phyloP scores from a whole-genome alignment of 768 basidiomycete species.

The Mycena belliarum region DNA sequence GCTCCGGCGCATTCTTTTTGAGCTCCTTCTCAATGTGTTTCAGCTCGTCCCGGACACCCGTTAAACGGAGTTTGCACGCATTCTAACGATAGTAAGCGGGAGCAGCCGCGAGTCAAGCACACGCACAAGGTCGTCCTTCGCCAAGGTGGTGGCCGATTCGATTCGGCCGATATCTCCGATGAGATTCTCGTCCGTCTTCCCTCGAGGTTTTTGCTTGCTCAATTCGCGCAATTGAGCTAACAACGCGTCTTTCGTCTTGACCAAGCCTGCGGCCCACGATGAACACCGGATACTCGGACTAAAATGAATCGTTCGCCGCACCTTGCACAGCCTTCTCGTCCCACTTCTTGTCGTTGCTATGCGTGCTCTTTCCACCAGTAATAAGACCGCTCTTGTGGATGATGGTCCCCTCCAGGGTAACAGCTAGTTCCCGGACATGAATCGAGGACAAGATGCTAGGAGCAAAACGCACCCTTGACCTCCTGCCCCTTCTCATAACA shows the following conservation, averaged over 20 bases:
- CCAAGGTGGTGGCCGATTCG: constrained; percentile 73
- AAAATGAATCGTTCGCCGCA: constrained; percentile 32
- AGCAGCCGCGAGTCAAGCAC: neutral
- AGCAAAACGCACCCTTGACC: constrained; percentile 85
- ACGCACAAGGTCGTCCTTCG: constrained; percentile 81
- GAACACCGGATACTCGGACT: neutral
- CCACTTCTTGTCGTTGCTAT: constrained; percentile 82
- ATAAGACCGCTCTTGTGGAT: constrained; percentile 98
- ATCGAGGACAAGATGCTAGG: too few species aligned
- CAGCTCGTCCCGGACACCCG: constrained; percentile 80
- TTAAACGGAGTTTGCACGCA: constrained; percentile 73
- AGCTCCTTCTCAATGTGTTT: constrained; percentile 77
- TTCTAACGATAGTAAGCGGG: constrained; percentile 44
- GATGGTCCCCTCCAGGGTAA: constrained; percentile 93
- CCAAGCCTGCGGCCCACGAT: constrained; percentile 33
- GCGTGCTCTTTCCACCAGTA: constrained; percentile 88
- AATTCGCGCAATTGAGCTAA: constrained; percentile 79
- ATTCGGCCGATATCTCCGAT: constrained; percentile 75
- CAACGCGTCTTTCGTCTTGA: constrained; percentile 68
- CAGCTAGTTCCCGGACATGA: constrained; percentile 72
- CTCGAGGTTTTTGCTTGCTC: constrained; percentile 79
- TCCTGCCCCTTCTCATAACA: constrained; percentile 95
- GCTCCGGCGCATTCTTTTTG: constrained; percentile 64
- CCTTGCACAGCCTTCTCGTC: constrained; percentile 93
- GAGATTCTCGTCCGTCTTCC: constrained; percentile 79